Conservation (phyloP, 2,329 filamentous ascomycete genomes). For the Juglanconis sp. region DNA sequence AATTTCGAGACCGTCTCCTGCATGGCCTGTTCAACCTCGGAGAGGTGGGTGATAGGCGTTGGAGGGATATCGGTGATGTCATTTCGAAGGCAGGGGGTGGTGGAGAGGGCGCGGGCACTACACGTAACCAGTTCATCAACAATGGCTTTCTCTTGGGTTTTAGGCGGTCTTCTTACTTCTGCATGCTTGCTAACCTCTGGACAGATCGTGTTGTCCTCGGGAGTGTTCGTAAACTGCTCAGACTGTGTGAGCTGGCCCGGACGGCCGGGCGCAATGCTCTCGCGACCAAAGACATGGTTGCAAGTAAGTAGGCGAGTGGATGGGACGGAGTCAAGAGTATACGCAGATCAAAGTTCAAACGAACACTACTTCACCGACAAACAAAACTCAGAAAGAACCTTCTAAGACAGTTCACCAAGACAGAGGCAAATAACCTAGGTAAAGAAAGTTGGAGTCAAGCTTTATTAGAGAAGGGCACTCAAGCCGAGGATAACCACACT, state of each 20-base stretch:
- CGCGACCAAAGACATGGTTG: slow-evolving; percentile 46
- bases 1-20: slow-evolving; percentile 88
- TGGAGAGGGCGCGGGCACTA: slow-evolving; percentile 55
- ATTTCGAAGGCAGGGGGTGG: slow-evolving; percentile 51
- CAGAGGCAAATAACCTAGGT: slow-evolving; percentile 6
- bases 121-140: slow-evolving; percentile 6
- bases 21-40: slow-evolving; percentile 87
- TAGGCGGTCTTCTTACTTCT: slow-evolving; percentile 28
- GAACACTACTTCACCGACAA: neutral
- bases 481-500: slow-evolving; percentile 29
- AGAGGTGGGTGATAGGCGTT: slow-evolving; percentile 89
- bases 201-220: slow-evolving; percentile 23
- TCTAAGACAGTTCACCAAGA: too few relatives aligned
- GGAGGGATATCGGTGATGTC: slow-evolving; percentile 78
- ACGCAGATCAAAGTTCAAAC: too few relatives aligned
- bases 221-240: slow-evolving; percentile 27
- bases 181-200: slow-evolving; percentile 19
- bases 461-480: slow-evolving; percentile 11
- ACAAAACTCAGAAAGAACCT: neutral
- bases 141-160: neutral
- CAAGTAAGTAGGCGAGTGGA: neutral
- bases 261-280: slow-evolving; percentile 51
- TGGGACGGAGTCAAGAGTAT: neutral
- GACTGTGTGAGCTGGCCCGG: slow-evolving; percentile 39
- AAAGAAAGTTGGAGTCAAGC: neutral